Evolutionary conservation across 1,284 basidiomycete species (phyloP), one percentile per base, ranked within the genome.

Genomic region (Puccinia novopanici): DNA sequence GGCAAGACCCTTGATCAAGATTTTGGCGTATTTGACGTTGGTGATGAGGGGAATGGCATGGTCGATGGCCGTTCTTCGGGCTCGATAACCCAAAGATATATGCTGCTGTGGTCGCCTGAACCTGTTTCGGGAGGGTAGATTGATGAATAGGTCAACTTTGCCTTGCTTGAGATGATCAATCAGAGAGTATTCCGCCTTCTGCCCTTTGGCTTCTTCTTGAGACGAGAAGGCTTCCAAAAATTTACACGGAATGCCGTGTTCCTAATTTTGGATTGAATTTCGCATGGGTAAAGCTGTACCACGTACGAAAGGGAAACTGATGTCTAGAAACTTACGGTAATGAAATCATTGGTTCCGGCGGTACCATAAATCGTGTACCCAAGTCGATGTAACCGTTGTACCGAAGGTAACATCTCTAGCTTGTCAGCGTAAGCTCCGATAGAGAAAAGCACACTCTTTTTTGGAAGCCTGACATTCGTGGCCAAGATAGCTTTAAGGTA

Each of bases 21-120:
- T n/a, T n/a, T n/a, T n/a, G n/a, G n/a, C n/a, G n/a, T n/a, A n/a
- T n/a, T n/a, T n/a, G n/a, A n/a, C n/a, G n/a, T n/a, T n/a, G n/a
- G n/a, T n/a, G n/a, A n/a, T n/a, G n/a, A n/a, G n/a, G n/a, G n/a
- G n/a, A n/a, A n/a, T n/a, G n/a, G n/a, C n/a, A n/a, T n/a, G 98
- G 87, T 99, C 96, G 82, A 99, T 96, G n/a, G 97, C 96, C 93
- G 98, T 95, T 83, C 96, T 92, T 86, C 96, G 93, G 45, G 95
- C 96, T 82, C 91, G 91, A 87, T 99, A 99, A 15, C 96, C 97
- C 87, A 97, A 96, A 86, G 94, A 98, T 79, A 94, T 91, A 86
- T 98, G 99, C 86, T 92, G 96, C 22, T 95, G 95, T 12, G 96
- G 96, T 67, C 97, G 93, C 82, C 97, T 93, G 87, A 95, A 99